Evolutionary conservation across 305 asterid species (phyloP), one percentile per base, ranked within the genome.

Genomic region (Solanum chacoense): DNA sequence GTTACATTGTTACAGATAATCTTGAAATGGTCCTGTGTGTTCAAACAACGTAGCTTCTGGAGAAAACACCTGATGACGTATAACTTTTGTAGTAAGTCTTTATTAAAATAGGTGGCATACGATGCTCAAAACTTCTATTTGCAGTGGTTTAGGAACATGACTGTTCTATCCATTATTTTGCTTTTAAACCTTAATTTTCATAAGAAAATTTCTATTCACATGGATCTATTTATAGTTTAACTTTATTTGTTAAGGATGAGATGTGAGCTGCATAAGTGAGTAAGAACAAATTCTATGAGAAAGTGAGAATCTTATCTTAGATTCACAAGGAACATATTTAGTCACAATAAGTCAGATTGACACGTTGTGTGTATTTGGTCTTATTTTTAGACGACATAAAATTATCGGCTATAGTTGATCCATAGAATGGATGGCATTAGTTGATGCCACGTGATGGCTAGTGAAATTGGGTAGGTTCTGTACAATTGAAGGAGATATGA

Each of bases 1-100:
- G 95, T 84, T 34, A 14, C 88, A 78, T 87, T 29, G 20, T 18
- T 20, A 8, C 55, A 28, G 84, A 73, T 13, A 75, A 36, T 81
- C 5, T 35, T 81, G 86, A 29, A 45, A 40, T 36, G 37, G 84
- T 65, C 31, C 84, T 77, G 18, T 77, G 65, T 40, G 69, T 42
- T 80, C 67, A 80, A 38, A 80, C 69, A 80, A 80, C 16, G 69
- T 80, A 34, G 18, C 9, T 76, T 76, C 16, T 22, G 83, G 67
- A 40, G 37, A 26, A 26, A 80, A 80, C 85, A 80, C 16, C 26
- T 40, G 69, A 42, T 80, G 38, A 28, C 69, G 1, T 81, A 42
- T 81, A 81, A 4, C 38, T 81, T 81, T 35, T 81, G 86, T 42
- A 28, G 31, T 13, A 38, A 77, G 7, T 79, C 13, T 42, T 59